Evolutionary conservation across 345 rosid species (phyloP), one percentile per base, ranked within the genome.

Genomic region (Rhodamnia argentea): DNA sequence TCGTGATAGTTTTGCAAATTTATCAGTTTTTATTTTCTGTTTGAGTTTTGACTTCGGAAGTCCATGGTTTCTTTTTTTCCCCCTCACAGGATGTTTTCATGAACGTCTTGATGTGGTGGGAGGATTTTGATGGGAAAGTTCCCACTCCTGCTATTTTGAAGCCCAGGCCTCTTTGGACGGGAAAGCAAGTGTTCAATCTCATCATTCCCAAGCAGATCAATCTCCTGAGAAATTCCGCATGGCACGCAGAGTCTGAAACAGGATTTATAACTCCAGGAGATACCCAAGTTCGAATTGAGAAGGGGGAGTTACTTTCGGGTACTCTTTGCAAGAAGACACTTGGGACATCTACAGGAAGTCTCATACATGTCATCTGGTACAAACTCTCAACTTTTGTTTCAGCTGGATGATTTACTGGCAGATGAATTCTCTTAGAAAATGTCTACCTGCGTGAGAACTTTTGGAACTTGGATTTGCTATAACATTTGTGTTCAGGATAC

Each of bases 51-150:
- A 70, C 78, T 9, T 70, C 20, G 26, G 13, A 32, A 32, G 13
- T 44, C 52, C 7, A 42, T 52, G 55, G 52, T 14, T 50, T 75
- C 24, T 55, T n/a, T 82, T 59, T 82, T 82, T 27, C 50, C 18
- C 22, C 42, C 59, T 29, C 3, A 16, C 92, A 97, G 99, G 99
- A 97, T 89, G 99, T 97, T 32, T 97, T 97, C 86, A 97, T 97
- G 99, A 97, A 97, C 88, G 92, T 89, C 70, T 94, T 97, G 91
- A 97, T 97, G 99, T 97, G 99, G 99, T 97, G 99, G 99, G 99
- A 97, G 92, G 99, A 97, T 90, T 97, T 97, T 74, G 99, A 97
- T 85, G 99, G 99, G 89, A 96, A 97, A 92, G 91, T 97, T 90
- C 99, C 99, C 52, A 95, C 98, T 56, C 99, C 99, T 62, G 92